These are phyloP conservation scores for Magnaporthales sp. DNA, from an alignment of 2,329 filamentous ascomycete genomes.

Conservation along the genomic window DNA sequence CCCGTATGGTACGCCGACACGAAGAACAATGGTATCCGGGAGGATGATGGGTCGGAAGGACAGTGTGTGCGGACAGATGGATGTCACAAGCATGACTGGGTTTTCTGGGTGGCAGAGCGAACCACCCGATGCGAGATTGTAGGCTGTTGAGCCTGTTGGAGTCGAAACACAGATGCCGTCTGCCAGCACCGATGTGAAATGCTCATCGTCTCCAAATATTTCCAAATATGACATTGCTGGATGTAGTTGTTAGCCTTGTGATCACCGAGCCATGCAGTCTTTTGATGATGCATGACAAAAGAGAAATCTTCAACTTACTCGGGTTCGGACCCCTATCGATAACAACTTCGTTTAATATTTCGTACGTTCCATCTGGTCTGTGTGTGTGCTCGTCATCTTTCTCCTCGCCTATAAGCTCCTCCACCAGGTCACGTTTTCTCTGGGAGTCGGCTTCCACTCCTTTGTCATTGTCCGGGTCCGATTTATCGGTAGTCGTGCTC, in stretches of 20 bases:
- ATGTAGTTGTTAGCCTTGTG: slow-evolving; percentile 5
- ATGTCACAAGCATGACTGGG: slow-evolving; percentile 87
- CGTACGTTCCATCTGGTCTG: slow-evolving; percentile 71
- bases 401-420: slow-evolving; percentile 83
- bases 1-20: slow-evolving; percentile 90
- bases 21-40: slow-evolving; percentile 89
- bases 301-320: slow-evolving; percentile 42
- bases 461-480: background rate
- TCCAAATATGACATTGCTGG: slow-evolving; percentile 84
- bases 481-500: slow-evolving; percentile 8
- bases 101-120: slow-evolving; percentile 94
- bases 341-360: slow-evolving; percentile 96
- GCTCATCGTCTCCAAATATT: slow-evolving; percentile 88
- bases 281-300: too few species aligned
- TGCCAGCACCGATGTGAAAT: slow-evolving; percentile 87
- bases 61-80: slow-evolving; percentile 90
- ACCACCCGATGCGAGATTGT: slow-evolving; percentile 92
- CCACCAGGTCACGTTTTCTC: slow-evolving; percentile 57
- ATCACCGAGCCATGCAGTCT: background rate
- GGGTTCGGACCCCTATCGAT: slow-evolving; percentile 89
- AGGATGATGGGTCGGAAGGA: slow-evolving; percentile 95
- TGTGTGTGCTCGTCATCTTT: slow-evolving; percentile 79
- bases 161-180: slow-evolving; percentile 92
- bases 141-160: slow-evolving; percentile 89
- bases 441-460: slow-evolving; percentile 1